Percentiles rank a stretch among this genome's conserved stretches.
Evolutionary conservation across 176 grass and related monocot species (phyloP).

Genomic region (Ampelocalamus luodianensis): DNA sequence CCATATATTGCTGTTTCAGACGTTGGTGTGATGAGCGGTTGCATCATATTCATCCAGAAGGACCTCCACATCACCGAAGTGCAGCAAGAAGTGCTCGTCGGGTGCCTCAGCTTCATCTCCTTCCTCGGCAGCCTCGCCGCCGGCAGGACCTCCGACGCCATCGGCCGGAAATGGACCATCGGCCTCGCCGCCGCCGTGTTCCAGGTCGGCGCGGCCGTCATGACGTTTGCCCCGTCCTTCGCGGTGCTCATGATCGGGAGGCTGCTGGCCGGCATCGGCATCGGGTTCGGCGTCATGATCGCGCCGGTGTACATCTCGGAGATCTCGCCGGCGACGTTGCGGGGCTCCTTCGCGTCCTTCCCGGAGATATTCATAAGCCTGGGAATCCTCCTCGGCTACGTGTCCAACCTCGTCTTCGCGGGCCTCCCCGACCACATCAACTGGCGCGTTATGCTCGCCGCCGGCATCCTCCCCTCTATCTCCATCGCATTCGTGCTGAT

Average conservation of each 20-base stretch:
- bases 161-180: constrained; percentile 80
- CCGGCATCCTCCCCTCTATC: constrained; percentile 65
- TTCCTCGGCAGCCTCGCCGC: constrained; percentile 67
- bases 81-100: constrained; percentile 71
- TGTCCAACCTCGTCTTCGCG: constrained; percentile 64
- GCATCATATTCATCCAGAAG: constrained; percentile 81
- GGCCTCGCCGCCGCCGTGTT: constrained; percentile 68
- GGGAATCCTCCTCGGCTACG: constrained; percentile 76
- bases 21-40: constrained; percentile 79
- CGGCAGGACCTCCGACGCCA: constrained; percentile 58
- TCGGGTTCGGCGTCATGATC: constrained; percentile 76
- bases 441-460: constrained; percentile 69
- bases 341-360: constrained; percentile 64
- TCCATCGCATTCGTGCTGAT: constrained; percentile 65
- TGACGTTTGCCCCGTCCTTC: constrained; percentile 73
- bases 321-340: constrained; percentile 64
- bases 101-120: constrained; percentile 75
- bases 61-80: constrained; percentile 71
- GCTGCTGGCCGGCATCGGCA: constrained; percentile 70
- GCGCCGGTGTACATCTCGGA: constrained; percentile 78
- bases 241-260: constrained; percentile 60
- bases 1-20: constrained; percentile 39
- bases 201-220: constrained; percentile 60
- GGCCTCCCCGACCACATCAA: constrained; percentile 62
- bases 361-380: constrained; percentile 84